A percentile compares a stretch with the other conserved stretches of the same genome.
Conservation (phyloP, 179 eudicot species). For the Silene noctiflora region DNA sequence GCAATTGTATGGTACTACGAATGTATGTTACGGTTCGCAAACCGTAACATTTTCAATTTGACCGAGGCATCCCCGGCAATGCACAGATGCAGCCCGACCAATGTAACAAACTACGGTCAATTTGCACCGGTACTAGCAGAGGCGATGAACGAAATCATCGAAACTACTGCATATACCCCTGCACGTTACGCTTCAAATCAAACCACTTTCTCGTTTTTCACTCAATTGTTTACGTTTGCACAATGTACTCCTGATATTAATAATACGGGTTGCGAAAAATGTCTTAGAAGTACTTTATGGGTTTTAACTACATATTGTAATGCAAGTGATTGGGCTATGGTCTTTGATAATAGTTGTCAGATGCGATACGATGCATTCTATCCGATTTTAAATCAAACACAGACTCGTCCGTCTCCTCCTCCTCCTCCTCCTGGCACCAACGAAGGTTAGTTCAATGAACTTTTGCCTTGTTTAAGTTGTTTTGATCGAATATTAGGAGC, state of each 20-base stretch:
- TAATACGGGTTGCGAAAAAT: background rate
- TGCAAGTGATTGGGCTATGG: background rate
- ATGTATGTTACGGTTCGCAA: conserved; percentile 18
- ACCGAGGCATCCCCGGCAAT: background rate
- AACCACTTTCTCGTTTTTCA: background rate
- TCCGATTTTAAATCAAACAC: background rate
- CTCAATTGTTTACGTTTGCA: conserved; percentile 15
- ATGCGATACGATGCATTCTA: conserved; percentile 8
- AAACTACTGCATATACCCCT: background rate
- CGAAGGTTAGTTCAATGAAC: too few species aligned
- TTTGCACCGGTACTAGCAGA: background rate
- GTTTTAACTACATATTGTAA: background rate
- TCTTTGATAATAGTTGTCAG: conserved; percentile 20
- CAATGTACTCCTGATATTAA: conserved; percentile 21
- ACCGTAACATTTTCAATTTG: background rate
- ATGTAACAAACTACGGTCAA: conserved; percentile 1
- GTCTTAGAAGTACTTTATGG: conserved; percentile 3
- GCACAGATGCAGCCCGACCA: background rate
- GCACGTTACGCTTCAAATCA: conserved; percentile 2
- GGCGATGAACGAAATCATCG: conserved; percentile 4
- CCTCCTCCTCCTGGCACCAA: too few species aligned
- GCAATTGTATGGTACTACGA: conserved; percentile 17
- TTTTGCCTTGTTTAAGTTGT: too few species aligned
- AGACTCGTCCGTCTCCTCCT: too few species aligned
- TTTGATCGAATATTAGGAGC: too few species aligned